A percentile compares a stretch with the other conserved stretches of the same genome.
Evolutionary conservation across 805 yeast genomes (phyloP).

Genomic region (Yarrowia yakushimensis): DNA sequence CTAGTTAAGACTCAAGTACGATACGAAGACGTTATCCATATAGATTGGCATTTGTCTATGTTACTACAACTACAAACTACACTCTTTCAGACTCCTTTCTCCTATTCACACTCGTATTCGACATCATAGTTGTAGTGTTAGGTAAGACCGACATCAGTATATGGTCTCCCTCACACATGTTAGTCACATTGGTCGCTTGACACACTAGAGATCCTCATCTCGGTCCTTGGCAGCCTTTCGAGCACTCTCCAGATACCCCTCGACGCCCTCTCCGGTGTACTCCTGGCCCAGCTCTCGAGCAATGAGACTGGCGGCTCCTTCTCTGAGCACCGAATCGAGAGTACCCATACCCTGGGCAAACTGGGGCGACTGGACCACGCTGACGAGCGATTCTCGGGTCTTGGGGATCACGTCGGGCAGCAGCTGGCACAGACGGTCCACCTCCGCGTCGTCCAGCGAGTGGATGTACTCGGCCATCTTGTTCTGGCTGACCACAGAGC

Average conservation of each 20-base stretch:
- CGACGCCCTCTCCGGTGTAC: slow-evolving; percentile 56
- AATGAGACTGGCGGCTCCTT: slow-evolving; percentile 45
- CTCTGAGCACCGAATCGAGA: slow-evolving; percentile 43
- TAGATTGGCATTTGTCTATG: too few relatives aligned
- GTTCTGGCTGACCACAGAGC: slow-evolving; percentile 40
- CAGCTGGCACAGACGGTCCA: slow-evolving; percentile 40
- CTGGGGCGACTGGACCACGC: slow-evolving; percentile 49
- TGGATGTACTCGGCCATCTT: slow-evolving; percentile 40
- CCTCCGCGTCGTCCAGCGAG: slow-evolving; percentile 36
- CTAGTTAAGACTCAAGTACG: too few relatives aligned
- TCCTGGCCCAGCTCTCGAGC: slow-evolving; percentile 48
- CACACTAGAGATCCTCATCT: too few relatives aligned
- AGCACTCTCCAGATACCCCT: slow-evolving; percentile 47
- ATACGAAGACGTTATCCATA: too few relatives aligned
- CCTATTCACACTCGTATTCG: too few relatives aligned
- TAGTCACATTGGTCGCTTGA: too few relatives aligned
- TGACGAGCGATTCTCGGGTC: slow-evolving; percentile 42
- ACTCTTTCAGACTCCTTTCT: too few relatives aligned
- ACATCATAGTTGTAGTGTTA: too few relatives aligned
- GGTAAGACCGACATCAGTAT: too few relatives aligned
- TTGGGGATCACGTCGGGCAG: slow-evolving; percentile 45
- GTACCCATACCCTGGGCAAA: slow-evolving; percentile 45
- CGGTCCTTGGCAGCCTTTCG: slow-evolving; percentile 34
- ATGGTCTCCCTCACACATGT: too few relatives aligned
- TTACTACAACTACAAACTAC: too few relatives aligned